phyloP scores from a whole-genome alignment of 306 rosid genomes.

The Fagus sylvatica region DNA sequence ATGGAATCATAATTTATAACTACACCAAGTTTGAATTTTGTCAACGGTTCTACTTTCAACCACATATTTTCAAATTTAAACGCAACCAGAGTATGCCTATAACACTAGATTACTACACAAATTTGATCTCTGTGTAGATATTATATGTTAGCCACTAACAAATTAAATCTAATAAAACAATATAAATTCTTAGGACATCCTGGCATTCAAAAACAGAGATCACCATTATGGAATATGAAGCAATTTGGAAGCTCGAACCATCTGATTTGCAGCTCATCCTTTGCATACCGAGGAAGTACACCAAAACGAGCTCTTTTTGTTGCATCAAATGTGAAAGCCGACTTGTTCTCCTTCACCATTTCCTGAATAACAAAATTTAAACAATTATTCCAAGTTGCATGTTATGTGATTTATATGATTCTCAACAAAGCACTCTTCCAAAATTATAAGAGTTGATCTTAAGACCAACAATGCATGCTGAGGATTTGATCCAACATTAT shows the following conservation, averaged over 20 bases:
- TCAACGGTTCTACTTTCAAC: no score
- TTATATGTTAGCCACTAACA: background rate
- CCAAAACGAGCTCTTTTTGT: slow-evolving; percentile 93
- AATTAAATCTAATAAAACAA: background rate
- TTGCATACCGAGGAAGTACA: slow-evolving; percentile 89
- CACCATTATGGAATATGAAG: slow-evolving; percentile 96
- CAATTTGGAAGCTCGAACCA: slow-evolving; percentile 99
- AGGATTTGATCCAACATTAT: no score
- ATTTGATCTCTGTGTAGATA: background rate
- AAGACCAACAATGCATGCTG: no score
- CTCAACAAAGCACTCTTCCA: background rate
- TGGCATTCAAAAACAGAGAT: slow-evolving; percentile 5
- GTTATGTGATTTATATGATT: slow-evolving; percentile 4
- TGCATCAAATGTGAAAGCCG: slow-evolving; percentile 75
- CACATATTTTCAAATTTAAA: no score
- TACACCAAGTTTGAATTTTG: no score
- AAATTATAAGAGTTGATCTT: no score
- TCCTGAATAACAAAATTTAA: slow-evolving; percentile 58
- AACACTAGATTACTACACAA: slow-evolving; percentile 2
- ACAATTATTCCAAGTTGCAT: slow-evolving; percentile 20
- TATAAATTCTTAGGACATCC: background rate
- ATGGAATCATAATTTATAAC: no score
- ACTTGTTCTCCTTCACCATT: slow-evolving; percentile 86
- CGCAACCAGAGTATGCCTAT: background rate
- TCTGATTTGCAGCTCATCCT: slow-evolving; percentile 72